phyloP scores from a whole-genome alignment of 192 early-diverging fungal species.

The Backusella sp. region DNA sequence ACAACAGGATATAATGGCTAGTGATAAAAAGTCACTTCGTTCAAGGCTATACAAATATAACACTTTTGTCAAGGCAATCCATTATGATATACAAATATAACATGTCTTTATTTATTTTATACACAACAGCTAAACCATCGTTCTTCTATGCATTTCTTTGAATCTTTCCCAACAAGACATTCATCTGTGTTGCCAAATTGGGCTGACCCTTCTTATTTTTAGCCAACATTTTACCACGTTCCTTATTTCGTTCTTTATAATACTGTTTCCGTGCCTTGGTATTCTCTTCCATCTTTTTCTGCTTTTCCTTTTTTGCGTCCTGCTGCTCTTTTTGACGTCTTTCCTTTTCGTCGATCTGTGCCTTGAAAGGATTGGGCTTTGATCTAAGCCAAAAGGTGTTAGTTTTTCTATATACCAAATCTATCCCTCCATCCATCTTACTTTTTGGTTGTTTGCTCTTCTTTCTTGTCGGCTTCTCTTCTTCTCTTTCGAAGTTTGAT shows the following conservation, averaged over 20 bases:
- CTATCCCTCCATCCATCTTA: not conserved
- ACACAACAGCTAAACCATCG: too few relatives aligned
- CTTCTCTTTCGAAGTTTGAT: constrained; percentile 15
- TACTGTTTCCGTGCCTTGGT: constrained; percentile 29
- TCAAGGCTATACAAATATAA: too few relatives aligned
- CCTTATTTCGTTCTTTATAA: constrained; percentile 30
- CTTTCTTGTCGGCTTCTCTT: not conserved
- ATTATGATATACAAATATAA: too few relatives aligned
- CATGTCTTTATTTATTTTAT: not conserved
- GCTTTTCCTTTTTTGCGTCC: constrained; percentile 12
- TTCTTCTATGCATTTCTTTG: constrained; percentile 16
- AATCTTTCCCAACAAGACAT: constrained; percentile 31
- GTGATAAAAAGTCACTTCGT: too few relatives aligned
- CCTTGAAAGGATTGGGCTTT: constrained; percentile 38
- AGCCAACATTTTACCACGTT: constrained; percentile 35
- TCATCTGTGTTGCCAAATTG: constrained; percentile 36
- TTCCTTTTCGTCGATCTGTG: constrained; percentile 18
- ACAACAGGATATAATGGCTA: too few relatives aligned
- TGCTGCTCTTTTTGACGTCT: constrained; percentile 14
- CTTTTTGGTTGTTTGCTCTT: constrained; percentile 4
- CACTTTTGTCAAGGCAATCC: too few relatives aligned
- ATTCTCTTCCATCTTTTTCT: constrained; percentile 17
- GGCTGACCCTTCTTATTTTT: constrained; percentile 36
- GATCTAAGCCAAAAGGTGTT: not conserved
- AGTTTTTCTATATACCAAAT: not conserved